Evolutionary conservation across 768 basidiomycete species (phyloP).

Genomic region (Termitomyces sp.): DNA sequence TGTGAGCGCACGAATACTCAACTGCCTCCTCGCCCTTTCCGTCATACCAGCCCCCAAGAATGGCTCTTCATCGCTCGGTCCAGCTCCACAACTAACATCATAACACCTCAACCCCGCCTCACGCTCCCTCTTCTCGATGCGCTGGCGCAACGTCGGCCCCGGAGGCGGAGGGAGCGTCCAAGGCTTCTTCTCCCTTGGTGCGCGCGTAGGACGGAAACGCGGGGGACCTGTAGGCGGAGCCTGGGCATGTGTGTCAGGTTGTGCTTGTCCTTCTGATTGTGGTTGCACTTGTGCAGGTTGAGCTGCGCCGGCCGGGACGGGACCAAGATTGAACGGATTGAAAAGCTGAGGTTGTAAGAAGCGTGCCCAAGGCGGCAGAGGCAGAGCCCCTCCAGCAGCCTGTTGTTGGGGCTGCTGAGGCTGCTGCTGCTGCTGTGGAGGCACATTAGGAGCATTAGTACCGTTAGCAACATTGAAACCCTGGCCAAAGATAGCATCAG

Average conservation of each 20-base stretch:
- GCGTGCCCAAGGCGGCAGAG: background rate
- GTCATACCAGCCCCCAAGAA: slow-evolving; percentile 28
- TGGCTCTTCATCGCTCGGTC: slow-evolving; percentile 72
- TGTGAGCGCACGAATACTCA: slow-evolving; percentile 28
- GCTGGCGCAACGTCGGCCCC: slow-evolving; percentile 66
- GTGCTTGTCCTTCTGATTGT: background rate
- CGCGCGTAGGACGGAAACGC: background rate
- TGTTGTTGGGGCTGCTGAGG: background rate
- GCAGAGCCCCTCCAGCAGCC: no score
- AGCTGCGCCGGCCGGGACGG: background rate
- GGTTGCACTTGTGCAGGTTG: background rate
- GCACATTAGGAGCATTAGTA: background rate
- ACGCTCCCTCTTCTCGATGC: slow-evolving; percentile 67
- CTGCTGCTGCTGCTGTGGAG: background rate
- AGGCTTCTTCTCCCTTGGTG: slow-evolving; percentile 28
- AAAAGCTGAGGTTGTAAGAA: background rate
- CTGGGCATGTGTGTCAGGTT: background rate
- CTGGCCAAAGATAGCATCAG: background rate
- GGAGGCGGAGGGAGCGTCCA: slow-evolving; percentile 65
- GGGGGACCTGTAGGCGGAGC: background rate
- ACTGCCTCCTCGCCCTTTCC: slow-evolving; percentile 27
- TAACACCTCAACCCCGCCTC: slow-evolving; percentile 69
- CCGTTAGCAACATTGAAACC: background rate
- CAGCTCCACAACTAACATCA: slow-evolving; percentile 70
- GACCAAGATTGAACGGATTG: background rate